These are phyloP conservation scores for Suhomyces atakaporum DNA, from an alignment of 1,139 yeast species.

Conservation along the genomic window DNA sequence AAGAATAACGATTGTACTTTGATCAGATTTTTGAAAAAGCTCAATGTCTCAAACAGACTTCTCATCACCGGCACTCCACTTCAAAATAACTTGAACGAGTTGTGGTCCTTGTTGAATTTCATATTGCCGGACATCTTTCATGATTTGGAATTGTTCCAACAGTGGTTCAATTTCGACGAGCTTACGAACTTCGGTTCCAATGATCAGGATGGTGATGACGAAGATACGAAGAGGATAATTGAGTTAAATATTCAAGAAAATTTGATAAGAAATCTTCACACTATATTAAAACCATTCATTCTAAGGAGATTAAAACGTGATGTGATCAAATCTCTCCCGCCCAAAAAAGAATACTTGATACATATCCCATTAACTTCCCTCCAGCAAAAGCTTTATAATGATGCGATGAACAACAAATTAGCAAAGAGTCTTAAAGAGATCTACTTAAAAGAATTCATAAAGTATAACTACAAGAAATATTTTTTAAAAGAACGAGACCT, in stretches of 20 bases:
- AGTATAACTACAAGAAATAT: constrained; percentile 28
- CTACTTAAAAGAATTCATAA: constrained; percentile 48
- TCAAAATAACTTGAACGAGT: constrained; percentile 83
- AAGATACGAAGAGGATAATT: constrained; percentile 44
- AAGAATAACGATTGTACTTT: constrained; percentile 80
- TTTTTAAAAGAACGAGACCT: constrained; percentile 22
- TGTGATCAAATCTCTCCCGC: constrained; percentile 70
- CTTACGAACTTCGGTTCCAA: constrained; percentile 40
- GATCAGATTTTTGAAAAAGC: constrained; percentile 66
- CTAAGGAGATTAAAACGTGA: constrained; percentile 77
- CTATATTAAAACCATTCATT: constrained; percentile 84
- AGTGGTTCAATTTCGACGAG: constrained; percentile 86
- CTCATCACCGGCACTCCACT: constrained; percentile 91
- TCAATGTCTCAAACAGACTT: constrained; percentile 68
- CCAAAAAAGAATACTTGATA: constrained; percentile 84
- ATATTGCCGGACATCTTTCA: constrained; percentile 90
- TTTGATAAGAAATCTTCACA: constrained; percentile 76
- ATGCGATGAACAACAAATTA: constrained; percentile 52
- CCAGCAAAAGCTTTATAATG: constrained; percentile 67
- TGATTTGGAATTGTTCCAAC: constrained; percentile 84
- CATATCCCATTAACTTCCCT: constrained; percentile 65
- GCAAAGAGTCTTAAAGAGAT: constrained; percentile 43
- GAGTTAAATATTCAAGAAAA: constrained; percentile 64
- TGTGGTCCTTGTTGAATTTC: constrained; percentile 89
- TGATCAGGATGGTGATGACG: constrained; percentile 24